These are phyloP conservation scores for Pseudozyma flocculosa DNA, from an alignment of 1,284 basidiomycete species.

Conservation along the genomic window DNA sequence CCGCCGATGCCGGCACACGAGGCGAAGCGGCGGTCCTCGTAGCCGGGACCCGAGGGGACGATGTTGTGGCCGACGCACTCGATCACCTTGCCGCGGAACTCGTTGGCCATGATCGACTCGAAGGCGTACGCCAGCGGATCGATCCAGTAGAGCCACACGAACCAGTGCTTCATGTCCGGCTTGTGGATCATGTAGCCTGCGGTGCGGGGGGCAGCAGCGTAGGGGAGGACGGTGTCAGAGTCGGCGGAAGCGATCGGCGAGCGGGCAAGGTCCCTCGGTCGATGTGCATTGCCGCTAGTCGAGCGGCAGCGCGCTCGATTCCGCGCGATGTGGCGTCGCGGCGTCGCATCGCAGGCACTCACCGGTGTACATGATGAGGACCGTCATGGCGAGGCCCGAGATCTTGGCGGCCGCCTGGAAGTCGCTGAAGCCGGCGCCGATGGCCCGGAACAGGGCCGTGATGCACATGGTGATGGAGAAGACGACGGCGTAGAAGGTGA, in stretches of 20 bases:
- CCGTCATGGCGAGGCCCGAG: constrained; percentile 41
- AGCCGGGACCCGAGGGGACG: constrained; percentile 29
- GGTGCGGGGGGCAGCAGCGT: too few relatives aligned
- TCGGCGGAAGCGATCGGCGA: too few relatives aligned
- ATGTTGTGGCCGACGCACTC: constrained; percentile 20
- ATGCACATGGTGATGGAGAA: constrained; percentile 36
- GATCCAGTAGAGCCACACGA: constrained; percentile 50
- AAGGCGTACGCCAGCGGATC: constrained; percentile 48
- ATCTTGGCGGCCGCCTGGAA: constrained; percentile 40
- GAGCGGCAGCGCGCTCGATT: too few relatives aligned
- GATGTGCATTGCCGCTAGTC: too few relatives aligned
- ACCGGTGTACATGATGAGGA: constrained; percentile 27
- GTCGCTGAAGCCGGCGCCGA: constrained; percentile 27
- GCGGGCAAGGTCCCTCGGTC: too few relatives aligned
- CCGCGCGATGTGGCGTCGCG: too few relatives aligned
- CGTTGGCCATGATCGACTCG: constrained; percentile 48
- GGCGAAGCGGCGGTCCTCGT: constrained; percentile 12
- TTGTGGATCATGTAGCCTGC: constrained; percentile 49
- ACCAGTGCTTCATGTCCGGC: constrained; percentile 48
- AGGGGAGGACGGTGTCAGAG: too few relatives aligned
- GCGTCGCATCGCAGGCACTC: too few relatives aligned
- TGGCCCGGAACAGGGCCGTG: constrained; percentile 44
- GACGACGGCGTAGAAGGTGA: constrained; percentile 35
- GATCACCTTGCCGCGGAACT: constrained; percentile 36
- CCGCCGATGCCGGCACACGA: constrained; percentile 43